Percentiles rank a stretch among this genome's conserved stretches.
Conservation (phyloP, 306 rosid genomes). For the Castanea sativa region DNA sequence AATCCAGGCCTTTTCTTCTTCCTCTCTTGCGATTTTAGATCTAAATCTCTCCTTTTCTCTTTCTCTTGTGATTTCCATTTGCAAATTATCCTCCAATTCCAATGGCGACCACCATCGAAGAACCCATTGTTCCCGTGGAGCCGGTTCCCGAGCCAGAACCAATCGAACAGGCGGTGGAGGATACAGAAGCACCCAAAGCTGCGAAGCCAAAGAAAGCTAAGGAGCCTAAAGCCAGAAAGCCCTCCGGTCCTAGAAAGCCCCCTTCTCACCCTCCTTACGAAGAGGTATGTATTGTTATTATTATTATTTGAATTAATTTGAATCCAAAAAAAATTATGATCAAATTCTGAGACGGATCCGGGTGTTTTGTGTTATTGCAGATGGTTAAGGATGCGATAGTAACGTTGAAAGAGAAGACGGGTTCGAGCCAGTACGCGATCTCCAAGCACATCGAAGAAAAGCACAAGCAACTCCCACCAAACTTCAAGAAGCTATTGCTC, state of each 20-base stretch:
- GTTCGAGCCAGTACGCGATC: constrained; percentile 92
- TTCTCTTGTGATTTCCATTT: not conserved
- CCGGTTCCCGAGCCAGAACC: constrained; percentile 38
- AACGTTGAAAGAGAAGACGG: constrained; percentile 69
- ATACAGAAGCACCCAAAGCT: constrained; percentile 24
- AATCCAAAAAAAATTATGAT: not conserved
- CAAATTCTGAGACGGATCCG: not conserved
- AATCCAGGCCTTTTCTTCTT: not conserved
- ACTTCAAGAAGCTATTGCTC: constrained; percentile 70
- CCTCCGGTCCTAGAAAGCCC: constrained; percentile 42
- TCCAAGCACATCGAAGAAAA: constrained; percentile 72
- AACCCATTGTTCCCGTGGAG: constrained; percentile 36
- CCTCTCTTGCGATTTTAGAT: not conserved
- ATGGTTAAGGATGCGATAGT: constrained; percentile 82
- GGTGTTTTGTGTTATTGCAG: constrained; percentile 27
- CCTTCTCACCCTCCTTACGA: constrained; percentile 68
- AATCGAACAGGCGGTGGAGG: constrained; percentile 41
- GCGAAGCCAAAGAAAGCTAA: constrained; percentile 47
- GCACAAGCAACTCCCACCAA: constrained; percentile 60
- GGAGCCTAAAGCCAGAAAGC: constrained; percentile 51
- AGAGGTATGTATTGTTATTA: constrained; percentile 46
- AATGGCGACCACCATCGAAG: constrained; percentile 61
- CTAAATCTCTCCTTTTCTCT: constrained; percentile 8
- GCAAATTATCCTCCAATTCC: not conserved
- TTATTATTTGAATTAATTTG: not conserved